Conservation (phyloP, 352 stramenopile species). For the Phytophthora agathidicida region DNA sequence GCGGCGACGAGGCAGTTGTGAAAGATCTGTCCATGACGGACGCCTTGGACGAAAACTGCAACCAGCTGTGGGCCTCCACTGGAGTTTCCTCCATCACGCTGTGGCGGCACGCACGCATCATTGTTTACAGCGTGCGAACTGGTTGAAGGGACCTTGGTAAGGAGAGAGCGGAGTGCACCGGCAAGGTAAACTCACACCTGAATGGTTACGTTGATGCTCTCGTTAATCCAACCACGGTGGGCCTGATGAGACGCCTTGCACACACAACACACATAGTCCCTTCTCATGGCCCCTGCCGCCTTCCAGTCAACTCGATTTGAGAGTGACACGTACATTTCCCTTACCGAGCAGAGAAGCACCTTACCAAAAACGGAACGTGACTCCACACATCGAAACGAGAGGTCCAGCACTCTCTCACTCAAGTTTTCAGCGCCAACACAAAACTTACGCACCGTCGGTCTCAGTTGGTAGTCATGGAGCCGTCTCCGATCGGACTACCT, state of each 20-base stretch:
- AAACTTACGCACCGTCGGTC: not conserved
- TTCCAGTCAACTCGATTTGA: conserved; percentile 28
- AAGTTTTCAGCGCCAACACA: conserved; percentile 1
- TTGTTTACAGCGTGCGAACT: conserved; percentile 16
- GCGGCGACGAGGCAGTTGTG: conserved; percentile 21
- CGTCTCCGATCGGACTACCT: conserved; percentile 6
- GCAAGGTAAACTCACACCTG: conserved; percentile 22
- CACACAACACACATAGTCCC: conserved; percentile 16
- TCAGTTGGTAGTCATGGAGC: conserved; percentile 15
- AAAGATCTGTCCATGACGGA: conserved; percentile 17
- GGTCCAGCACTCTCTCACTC: conserved; percentile 18
- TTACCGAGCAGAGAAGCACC: conserved; percentile 14
- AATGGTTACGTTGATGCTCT: conserved; percentile 6
- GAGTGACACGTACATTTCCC: conserved; percentile 16
- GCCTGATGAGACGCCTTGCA: conserved; percentile 18
- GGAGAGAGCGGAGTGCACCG: conserved; percentile 1
- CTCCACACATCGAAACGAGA: conserved; percentile 6
- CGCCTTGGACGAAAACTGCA: conserved; percentile 22
- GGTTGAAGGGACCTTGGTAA: conserved; percentile 8
- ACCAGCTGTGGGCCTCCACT: conserved; percentile 23
- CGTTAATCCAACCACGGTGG: conserved; percentile 16
- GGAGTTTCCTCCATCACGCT: conserved; percentile 14
- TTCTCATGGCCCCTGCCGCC: conserved; percentile 16
- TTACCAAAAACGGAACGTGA: conserved; percentile 3
- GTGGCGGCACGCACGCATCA: conserved; percentile 23